Conservation (phyloP, 2,329 filamentous ascomycete genomes). For the Fusarium illudens region DNA sequence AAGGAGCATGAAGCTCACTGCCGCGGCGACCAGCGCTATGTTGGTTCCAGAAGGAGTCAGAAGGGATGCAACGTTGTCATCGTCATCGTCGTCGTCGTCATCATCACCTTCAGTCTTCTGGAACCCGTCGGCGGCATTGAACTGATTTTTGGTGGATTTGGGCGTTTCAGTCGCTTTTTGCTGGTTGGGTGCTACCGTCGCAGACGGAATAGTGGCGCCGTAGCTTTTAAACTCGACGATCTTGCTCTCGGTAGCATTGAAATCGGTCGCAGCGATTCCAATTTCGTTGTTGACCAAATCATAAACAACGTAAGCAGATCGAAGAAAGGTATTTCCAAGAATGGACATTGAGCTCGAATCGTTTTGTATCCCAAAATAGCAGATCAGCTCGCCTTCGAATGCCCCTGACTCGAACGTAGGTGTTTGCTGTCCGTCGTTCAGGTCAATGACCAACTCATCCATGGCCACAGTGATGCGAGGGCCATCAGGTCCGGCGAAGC, state of each 20-base stretch:
- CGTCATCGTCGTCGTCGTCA: conserved; percentile 2
- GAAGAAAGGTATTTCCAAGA: conserved; percentile 66
- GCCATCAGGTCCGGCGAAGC: conserved; percentile 58
- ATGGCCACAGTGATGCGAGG: conserved; percentile 62
- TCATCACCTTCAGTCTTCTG: conserved; percentile 29
- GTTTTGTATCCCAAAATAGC: conserved; percentile 67
- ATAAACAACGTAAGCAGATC: conserved; percentile 68
- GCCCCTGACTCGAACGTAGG: conserved; percentile 51
- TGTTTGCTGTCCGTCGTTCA: conserved; percentile 46
- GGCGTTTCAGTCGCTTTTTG: conserved; percentile 39
- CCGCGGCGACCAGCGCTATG: conserved; percentile 27
- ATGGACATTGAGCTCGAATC: conserved; percentile 54
- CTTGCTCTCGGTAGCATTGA: conserved; percentile 61
- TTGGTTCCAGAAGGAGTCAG: conserved; percentile 19
- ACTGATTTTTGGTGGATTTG: conserved; percentile 26
- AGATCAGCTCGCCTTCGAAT: conserved; percentile 57
- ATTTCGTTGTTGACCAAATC: conserved; percentile 67
- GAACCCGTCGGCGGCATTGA: conserved; percentile 47
- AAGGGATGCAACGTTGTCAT: conserved; percentile 27
- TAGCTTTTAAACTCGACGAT: conserved; percentile 60
- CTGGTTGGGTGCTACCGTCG: conserved; percentile 55
- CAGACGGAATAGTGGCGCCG: conserved; percentile 60
- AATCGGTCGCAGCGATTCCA: conserved; percentile 62
- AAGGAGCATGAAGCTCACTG: conserved; percentile 37
- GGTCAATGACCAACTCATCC: conserved; percentile 63